Evolutionary conservation across 2,329 filamentous ascomycete species (phyloP).

Genomic region (Aspergillus novoparasiticus): DNA sequence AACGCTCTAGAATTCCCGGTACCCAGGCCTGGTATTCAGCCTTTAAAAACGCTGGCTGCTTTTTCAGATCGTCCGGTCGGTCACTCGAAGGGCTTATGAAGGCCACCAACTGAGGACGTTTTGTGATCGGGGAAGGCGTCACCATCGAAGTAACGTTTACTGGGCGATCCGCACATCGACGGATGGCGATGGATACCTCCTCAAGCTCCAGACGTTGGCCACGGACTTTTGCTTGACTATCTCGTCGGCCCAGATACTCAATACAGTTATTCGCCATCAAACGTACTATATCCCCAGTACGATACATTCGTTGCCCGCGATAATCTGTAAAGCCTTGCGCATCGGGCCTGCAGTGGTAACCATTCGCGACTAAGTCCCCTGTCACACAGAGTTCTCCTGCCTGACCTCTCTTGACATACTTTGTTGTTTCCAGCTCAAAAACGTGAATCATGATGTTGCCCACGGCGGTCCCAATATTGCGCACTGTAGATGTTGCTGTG

Average conservation of each 20-base stretch:
- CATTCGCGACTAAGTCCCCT: conserved; percentile 8
- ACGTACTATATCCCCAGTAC: conserved; percentile 16
- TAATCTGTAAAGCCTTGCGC: conserved; percentile 11
- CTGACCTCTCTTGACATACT: conserved; percentile 12
- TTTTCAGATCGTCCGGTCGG: not conserved
- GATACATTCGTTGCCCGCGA: conserved; percentile 11
- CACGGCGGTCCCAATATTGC: conserved; percentile 16
- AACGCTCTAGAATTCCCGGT: conserved; percentile 10
- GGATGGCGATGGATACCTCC: conserved; percentile 13
- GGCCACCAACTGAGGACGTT: conserved; percentile 15
- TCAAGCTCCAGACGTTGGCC: conserved; percentile 15
- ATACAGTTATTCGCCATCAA: conserved; percentile 17
- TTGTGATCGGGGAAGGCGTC: conserved; percentile 17
- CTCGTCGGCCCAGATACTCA: conserved; percentile 13
- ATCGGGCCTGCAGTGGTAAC: conserved; percentile 2
- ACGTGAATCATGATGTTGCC: conserved; percentile 15
- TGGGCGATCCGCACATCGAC: conserved; percentile 10
- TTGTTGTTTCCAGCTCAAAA: conserved; percentile 5
- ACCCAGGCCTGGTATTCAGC: conserved; percentile 14
- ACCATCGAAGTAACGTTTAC: conserved; percentile 19
- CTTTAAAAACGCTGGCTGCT: not conserved
- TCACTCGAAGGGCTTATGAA: conserved; percentile 13
- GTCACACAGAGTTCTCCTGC: conserved; percentile 20
- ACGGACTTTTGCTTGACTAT: conserved; percentile 13
- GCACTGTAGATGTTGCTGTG: conserved; percentile 5